Evolutionary conservation across 495 filamentous ascomycete species (phyloP).

Genomic region (Aspergillus carlsbadensis): DNA sequence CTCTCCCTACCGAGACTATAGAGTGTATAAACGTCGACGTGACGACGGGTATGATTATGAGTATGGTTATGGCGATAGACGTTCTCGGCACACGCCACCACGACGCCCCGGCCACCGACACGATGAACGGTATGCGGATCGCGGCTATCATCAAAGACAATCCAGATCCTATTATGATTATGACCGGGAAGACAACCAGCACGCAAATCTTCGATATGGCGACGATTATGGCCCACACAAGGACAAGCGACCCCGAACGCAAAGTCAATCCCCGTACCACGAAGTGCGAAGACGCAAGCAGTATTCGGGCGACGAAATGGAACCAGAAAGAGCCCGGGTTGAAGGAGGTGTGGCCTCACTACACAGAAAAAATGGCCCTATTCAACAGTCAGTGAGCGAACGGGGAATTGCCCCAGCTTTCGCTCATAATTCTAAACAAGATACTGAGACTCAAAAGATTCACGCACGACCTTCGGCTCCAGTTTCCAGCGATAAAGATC

Average conservation of each 20-base stretch:
- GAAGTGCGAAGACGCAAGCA: conserved; percentile 43
- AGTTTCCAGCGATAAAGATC: conserved; percentile 29
- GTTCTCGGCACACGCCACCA: conserved; percentile 48
- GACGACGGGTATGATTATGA: conserved; percentile 63
- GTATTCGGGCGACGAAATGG: conserved; percentile 40
- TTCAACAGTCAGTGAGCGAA: conserved; percentile 69
- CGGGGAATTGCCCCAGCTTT: conserved; percentile 54
- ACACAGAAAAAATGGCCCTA: conserved; percentile 36
- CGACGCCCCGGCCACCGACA: conserved; percentile 37
- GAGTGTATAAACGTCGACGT: conserved; percentile 67
- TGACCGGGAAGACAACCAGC: conserved; percentile 56
- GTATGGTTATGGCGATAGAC: conserved; percentile 34
- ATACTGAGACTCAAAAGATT: conserved; percentile 67
- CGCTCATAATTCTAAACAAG: conserved; percentile 55
- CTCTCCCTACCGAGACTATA: conserved; percentile 44
- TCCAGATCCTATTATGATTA: conserved; percentile 62
- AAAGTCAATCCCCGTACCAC: conserved; percentile 58
- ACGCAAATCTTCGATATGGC: conserved; percentile 47
- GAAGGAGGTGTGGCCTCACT: conserved; percentile 19
- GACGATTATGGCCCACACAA: conserved; percentile 58
- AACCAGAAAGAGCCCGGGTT: conserved; percentile 22
- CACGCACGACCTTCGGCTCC: conserved; percentile 47
- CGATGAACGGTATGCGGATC: conserved; percentile 35
- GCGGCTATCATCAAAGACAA: conserved; percentile 26
- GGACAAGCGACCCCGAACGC: conserved; percentile 65